Base-by-base conservation (phyloP, 139 green algal genomes). In the Dunaliella primolecta region DNA sequence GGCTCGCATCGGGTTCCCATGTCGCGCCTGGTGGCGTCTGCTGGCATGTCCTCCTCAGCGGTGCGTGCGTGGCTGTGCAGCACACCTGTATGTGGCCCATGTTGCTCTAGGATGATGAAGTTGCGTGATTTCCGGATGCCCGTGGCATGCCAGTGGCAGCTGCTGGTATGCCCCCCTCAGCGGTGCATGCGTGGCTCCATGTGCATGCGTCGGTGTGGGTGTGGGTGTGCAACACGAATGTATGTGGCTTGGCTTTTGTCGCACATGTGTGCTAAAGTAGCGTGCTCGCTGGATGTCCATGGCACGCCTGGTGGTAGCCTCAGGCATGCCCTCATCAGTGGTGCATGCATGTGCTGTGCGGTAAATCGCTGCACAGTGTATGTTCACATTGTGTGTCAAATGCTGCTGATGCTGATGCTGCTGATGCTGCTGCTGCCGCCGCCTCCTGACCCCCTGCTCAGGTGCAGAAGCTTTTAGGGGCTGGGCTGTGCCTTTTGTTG, bases 211-310 rank as follows among this genome's bases (percentile, higher is more conserved):
- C n/a, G n/a, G n/a, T n/a, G n/a, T n/a, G n/a, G n/a, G n/a, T n/a
- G n/a, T n/a, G n/a, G n/a, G n/a, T 74, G 57, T 74, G 57, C 57
- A 74, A 74, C 21, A 74, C 29, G 31, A 23, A 3, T 78, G 72
- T 33, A 20, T 78, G 72, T 78, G 72, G 72, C 3, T 2, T 30
- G 37, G n/a, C n/a, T n/a, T n/a, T n/a, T 38, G 76, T 46, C 46
- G 76, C 21, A 3, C 24, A 55, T 2, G 29, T n/a, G n/a, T n/a
- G n/a, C n/a, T n/a, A n/a, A n/a, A n/a, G n/a, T n/a, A n/a, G n/a
- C n/a, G n/a, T n/a, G n/a, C n/a, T n/a, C n/a, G n/a, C n/a, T 27
- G 84, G 84, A 81, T 86, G 33, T 64, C 84, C 77, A 88, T 93
- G 88, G 78, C 83, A 2, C 46, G 81, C n/a, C 81, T n/a, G n/a